These are phyloP conservation scores for Scutellaria galericulata DNA, from an alignment of 257 asterid species.

Conservation along the genomic window DNA sequence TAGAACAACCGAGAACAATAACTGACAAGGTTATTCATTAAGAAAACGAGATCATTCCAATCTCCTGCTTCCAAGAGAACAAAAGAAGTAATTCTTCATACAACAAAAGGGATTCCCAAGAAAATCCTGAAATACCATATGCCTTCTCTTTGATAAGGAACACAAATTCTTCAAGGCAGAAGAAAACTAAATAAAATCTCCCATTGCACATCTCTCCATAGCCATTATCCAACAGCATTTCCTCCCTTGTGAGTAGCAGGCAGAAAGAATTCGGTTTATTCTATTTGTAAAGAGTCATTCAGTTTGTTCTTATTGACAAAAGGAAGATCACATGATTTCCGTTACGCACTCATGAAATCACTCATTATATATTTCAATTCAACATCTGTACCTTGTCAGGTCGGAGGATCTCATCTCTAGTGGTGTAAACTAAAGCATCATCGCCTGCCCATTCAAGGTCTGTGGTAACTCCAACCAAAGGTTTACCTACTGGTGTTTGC, in stretches of 20 bases:
- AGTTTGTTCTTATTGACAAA: slow-evolving; percentile 14
- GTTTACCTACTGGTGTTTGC: slow-evolving; percentile 64
- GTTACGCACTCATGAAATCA: slow-evolving; percentile 20
- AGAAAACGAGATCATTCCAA: slow-evolving; percentile 14
- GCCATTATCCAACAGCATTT: slow-evolving; percentile 25
- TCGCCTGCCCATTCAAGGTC: slow-evolving; percentile 88
- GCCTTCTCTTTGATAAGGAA: slow-evolving; percentile 2
- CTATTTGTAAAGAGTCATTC: slow-evolving; percentile 1
- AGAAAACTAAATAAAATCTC: slow-evolving; percentile 1
- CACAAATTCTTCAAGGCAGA: slow-evolving; percentile 2
- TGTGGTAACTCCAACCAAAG: slow-evolving; percentile 70
- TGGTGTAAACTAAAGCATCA: slow-evolving; percentile 75
- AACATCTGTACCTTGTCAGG: slow-evolving; percentile 77
- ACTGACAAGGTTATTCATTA: background rate
- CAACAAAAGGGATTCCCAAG: too few species aligned
- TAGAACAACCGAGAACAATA: too few species aligned
- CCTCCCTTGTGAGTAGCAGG: background rate
- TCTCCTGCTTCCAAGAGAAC: slow-evolving; percentile 15
- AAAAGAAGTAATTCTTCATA: background rate
- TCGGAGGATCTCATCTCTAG: slow-evolving; percentile 89
- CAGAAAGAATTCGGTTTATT: slow-evolving; percentile 20
- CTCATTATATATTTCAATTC: slow-evolving; percentile 12
- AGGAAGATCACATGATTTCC: slow-evolving; percentile 22
- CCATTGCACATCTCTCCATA: background rate
- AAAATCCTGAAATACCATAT: too few species aligned